A percentile compares a stretch with the other conserved stretches of the same genome.
Evolutionary conservation across 2,329 filamentous ascomycete species (phyloP).

Genomic region (Tolypocladium paradoxum): DNA sequence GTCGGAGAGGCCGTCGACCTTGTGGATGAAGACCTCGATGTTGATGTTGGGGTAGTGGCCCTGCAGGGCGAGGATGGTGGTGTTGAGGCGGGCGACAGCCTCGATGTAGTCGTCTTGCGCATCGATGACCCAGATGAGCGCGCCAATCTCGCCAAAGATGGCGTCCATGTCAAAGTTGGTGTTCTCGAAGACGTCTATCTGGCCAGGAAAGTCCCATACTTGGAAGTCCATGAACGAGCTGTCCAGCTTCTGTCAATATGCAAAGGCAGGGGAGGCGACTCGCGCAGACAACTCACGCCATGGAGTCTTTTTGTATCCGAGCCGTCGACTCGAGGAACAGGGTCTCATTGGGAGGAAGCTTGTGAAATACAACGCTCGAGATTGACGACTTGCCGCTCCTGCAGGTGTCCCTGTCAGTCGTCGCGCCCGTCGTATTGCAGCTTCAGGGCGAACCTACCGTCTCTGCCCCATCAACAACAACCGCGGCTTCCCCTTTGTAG

Average conservation of each 20-base stretch:
- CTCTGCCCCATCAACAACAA: conserved; percentile 91
- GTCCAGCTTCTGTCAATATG: conserved; percentile 8
- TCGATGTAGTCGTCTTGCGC: conserved; percentile 97
- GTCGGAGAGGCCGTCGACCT: conserved; percentile 93
- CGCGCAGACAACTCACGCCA: conserved; percentile 58
- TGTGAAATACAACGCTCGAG: conserved; percentile 98
- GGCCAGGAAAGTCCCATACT: conserved; percentile 94
- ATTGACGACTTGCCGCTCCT: conserved; percentile 98
- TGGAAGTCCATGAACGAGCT: conserved; percentile 99
- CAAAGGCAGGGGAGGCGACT: neutral
- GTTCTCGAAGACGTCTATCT: conserved; percentile 81
- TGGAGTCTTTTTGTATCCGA: conserved; percentile 85
- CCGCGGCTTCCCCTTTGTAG: conserved; percentile 63
- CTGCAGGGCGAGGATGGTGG: conserved; percentile 81
- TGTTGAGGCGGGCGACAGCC: conserved; percentile 75
- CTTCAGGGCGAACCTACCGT: conserved; percentile 46
- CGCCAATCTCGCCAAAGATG: conserved; percentile 89
- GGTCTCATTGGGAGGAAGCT: conserved; percentile 90
- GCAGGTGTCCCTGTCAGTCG: conserved; percentile 1
- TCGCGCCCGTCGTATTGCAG: neutral
- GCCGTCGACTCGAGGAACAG: conserved; percentile 93
- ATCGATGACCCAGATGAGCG: conserved; percentile 96
- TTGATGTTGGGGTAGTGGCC: conserved; percentile 87
- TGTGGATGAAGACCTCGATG: conserved; percentile 98
- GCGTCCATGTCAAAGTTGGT: conserved; percentile 82